Evolutionary conservation across 2,329 filamentous ascomycete genomes (phyloP), one percentile per base, ranked within the genome.

Genomic region (Helotiales sp.): DNA sequence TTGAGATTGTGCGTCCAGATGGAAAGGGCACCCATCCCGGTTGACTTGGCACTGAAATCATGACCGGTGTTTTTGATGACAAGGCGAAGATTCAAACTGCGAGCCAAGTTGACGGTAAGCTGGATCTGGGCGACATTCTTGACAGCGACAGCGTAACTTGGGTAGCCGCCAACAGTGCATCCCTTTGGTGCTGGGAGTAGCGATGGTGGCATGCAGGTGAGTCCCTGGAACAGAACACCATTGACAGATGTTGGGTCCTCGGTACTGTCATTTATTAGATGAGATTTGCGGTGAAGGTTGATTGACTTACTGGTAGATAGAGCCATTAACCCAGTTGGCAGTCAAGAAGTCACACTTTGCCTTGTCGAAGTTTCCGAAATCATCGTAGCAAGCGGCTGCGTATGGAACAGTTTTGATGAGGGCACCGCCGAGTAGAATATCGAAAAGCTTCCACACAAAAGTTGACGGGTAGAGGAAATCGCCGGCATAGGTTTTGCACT

Each of bases 1-100:
- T 84, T 83, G 40, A 85, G 74, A 59, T 81, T 73, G 69, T 85
- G 83, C 3, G 81, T 85, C 83, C 83, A 85, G 63, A 85, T 76
- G 55, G 79, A 80, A 1, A 85, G 73, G 0, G 82, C 79, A 10
- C 83, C 83, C 32, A 26, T 59, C 3, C 55, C 55, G 26, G 55
- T 40, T 2, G 55, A 34, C 17, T 82, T 81, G 10, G 82, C 83
- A 22, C 77, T 79, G 67, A 82, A 85, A 70, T 82, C 81, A 67
- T 84, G 81, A 3, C 82, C 81, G 3, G 82, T 83, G 64, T 83
- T 83, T 70, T 80, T 82, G 57, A 79, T 73, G 2, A 76, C 76
- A 7, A 79, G 64, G 8, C 76, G 77, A 28, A 79, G 72, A 20
- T 74, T 75, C 3, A 70, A 62, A 32, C 77, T 74, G 11, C 69